Conservation (phyloP, 2,329 filamentous ascomycete genomes). For the Bimuria novae-zelandiae region DNA sequence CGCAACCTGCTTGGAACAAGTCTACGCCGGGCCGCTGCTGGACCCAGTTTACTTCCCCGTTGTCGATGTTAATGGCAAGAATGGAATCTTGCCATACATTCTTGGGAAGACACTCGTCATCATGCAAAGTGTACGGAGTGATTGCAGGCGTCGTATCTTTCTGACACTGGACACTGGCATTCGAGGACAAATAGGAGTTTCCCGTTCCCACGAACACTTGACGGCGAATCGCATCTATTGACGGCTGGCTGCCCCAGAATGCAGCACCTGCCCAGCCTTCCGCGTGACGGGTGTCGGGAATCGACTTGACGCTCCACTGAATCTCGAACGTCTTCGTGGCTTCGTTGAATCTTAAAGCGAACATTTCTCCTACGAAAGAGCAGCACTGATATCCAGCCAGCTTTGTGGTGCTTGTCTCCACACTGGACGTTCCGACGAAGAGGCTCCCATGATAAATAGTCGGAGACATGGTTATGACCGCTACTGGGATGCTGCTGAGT, state of each 20-base stretch:
- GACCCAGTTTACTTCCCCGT: constrained; percentile 29
- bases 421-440: constrained; percentile 36
- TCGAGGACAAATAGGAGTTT: constrained; percentile 34
- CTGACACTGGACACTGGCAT: constrained; percentile 22
- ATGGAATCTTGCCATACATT: constrained; percentile 35
- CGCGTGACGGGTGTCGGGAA: constrained; percentile 10
- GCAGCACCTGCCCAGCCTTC: constrained; percentile 31
- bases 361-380: constrained; percentile 30
- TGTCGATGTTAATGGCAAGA: constrained; percentile 27
- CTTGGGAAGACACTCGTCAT: constrained; percentile 22
- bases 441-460: constrained; percentile 34
- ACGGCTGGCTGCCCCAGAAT: constrained; percentile 40
- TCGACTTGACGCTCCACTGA: constrained; percentile 25
- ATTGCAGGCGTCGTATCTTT: constrained; percentile 11
- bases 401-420: constrained; percentile 22
- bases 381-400: constrained; percentile 33
- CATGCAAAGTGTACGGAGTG: neutral
- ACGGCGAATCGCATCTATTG: constrained; percentile 31
- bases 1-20: constrained; percentile 23
- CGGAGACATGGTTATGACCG: constrained; percentile 31
- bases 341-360: constrained; percentile 22
- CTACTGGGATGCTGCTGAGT: constrained; percentile 31
- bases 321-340: constrained; percentile 14
- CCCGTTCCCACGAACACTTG: constrained; percentile 40
- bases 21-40: constrained; percentile 18